Base-by-base conservation (phyloP, 768 basidiomycete genomes). In the Naganishia onofrii region DNA sequence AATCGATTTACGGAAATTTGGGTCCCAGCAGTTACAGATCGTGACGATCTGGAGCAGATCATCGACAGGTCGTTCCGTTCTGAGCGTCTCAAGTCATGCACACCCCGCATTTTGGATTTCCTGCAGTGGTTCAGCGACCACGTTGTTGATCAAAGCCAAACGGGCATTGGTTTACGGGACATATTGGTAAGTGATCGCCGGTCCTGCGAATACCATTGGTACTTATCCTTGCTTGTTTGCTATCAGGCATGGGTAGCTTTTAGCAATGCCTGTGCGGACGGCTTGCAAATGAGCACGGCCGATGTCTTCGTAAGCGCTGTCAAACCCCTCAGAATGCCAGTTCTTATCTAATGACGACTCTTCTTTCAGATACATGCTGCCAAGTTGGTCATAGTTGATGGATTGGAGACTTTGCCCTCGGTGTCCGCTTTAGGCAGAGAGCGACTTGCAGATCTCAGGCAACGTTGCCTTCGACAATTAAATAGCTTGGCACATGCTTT, bases 1-100 rank as follows among this genome's bases (percentile, higher is more conserved):
- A 99, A 98, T 82, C 88, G 96, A 5, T 99, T 99, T 82, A 99
- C 96, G 3, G 96, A 99, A 80, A 95, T 99, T 36, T 99, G 96
- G 95, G 96, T 99, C 0, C 94, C 95, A 3, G 83, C 88, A 21
- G 86, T 97, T 34, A 87, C 90, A 68, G 84, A 87, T 70, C 84
- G 87, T 21, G 75, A 77, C 6, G 96, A 99, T 78, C 82, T 95
- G 8, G 84, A 87, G 70, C 84, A 90, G 74, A 95, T 99, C 75
- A 83, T 98, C 29, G 81, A 84, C 13, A 85, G 82, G 65, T 84
- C 87, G 1, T 96, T 93, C 92, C 82, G 82, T 54, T 78, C 85
- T 63, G 84, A 85, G 2, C 74, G 78, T 12, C 81, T 96, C 63
- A 82, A 80, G 53, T 67, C 72, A 0, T 89, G 86, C 74, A 93